Base-by-base conservation (phyloP, 805 yeast species). In the Lipomyces spencermartinsiae region DNA sequence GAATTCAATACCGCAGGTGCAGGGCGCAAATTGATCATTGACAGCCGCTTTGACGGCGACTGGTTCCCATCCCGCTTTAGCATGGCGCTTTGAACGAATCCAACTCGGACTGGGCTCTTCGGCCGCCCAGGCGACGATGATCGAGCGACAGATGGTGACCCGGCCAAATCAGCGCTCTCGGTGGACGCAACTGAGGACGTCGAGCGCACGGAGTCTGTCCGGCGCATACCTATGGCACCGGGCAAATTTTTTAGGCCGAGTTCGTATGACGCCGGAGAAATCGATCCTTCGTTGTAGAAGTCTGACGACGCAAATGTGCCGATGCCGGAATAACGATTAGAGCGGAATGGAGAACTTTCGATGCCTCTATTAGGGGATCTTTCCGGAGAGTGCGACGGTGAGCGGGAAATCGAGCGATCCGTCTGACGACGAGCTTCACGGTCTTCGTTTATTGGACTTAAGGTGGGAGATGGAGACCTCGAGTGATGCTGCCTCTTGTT, bases 221-320 rank as follows among this genome's bases (percentile, higher is more conserved):
- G 66, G 16, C 58, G 63, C 33, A 22, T 19, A n/a, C 59, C 64
- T n/a, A 54, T 37, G 16, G 49, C 49, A 43, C 49, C 7, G n/a
- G 49, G 49, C 19, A 43, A 19, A n/a, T 43, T 43, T 43, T 43
- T 43, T 43, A 43, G 4, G 8, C 49, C 49, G 25, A 43, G 49
- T 46, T 68, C 71, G 39, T 65, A 62, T 8, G 71, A 67, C n/a
- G 65, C 62, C 2, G 69, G 71, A 29, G 64, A 56, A 4, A 65
- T 59, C 7, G 62, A 43, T 22, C 39, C 33, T 37, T 58, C 62
- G 16, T 35, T 43, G 49, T 68, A 68, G 35, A 68, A 68, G 34
- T 68, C 71, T 9, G 71, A 68, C 29, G 71, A 68, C 4, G 71
- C 67, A 43, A 63, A 62, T 6, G 71, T 68, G 25, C 71, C 71